Base-by-base conservation (phyloP, 192 early-diverging fungal genomes). In the Entomortierella parvispora region DNA sequence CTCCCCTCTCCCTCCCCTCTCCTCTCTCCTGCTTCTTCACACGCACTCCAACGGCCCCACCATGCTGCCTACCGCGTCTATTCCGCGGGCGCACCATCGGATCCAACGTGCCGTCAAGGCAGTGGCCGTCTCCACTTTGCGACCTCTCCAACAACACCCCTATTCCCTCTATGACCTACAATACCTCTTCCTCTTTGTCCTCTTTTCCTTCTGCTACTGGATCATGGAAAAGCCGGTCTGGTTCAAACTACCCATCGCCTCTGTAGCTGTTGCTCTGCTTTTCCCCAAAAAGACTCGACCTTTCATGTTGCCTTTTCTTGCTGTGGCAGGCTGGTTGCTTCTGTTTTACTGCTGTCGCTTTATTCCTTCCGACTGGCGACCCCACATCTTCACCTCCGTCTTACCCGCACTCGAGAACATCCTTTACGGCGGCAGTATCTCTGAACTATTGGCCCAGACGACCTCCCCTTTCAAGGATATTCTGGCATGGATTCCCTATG, bases 401-500 rank as follows among this genome's bases (percentile, higher is more conserved):
- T 71, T 92, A 15, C 90, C 90, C 5, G 84, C 88, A 2, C 66
- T 90, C 9, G 90, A 92, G 61, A 83, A 85, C 31, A 86, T 90
- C 37, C 70, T 91, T 20, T 91, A 90, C 57, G 89, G 87, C 20
- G 88, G 84, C 45, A 86, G 83, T 50, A 77, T 92, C 11, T 84
- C 86, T 5, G 85, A 87, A 47, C 74, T 92, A 40, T 80, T 89
- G 29, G 82, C 86, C 3, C 60, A 68, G 18, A 76, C 84, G 43
- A 85, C 87, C 0, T 81, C 86, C 10, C 57, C 82, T 17, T 61
- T 83, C 26, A 68, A 82, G 45, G 91, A 93, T 69, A 61, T 91
- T 2, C 66, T 90, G 17, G 87, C 87, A 2, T 93, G 90, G 84
- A 44, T 93, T 10, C 90, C 89, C 2, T 91, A 93, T 65, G 91